Evolutionary conservation across 106 monocot genomes (phyloP), one percentile per base, ranked within the genome.

Genomic region (Allium fistulosum): DNA sequence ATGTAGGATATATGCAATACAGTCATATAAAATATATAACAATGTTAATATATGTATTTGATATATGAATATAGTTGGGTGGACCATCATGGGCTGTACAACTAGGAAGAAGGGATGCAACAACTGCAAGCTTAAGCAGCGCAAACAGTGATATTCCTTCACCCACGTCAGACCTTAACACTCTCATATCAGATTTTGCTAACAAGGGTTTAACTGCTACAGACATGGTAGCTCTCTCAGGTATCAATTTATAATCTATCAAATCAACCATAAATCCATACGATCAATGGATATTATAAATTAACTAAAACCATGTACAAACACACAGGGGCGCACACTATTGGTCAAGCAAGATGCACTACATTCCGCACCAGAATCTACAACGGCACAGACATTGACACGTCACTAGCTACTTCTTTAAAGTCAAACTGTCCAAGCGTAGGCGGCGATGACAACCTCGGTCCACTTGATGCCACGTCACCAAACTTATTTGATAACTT

Each of bases 21-120:
- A 37, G 2, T 5, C 37, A 0, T 37, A 2, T 4, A 37, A 37
- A 37, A 37, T 37, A 37, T 37, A 37, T 37, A 37, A 37, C 5
- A 5, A 37, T 37, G 37, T 37, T 22, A 22, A 37, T 5, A 37
- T 37, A 37, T 37, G 37, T 4, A 37, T 4, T 37, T 37, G 22
- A 22, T 22, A 22, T 22, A 37, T 37, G 37, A 37, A 2, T 27
- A 3, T 73, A 94, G 94, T 47, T 90, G 18, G 90, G 87, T 8
- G 94, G 94, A 0, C 90, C 94, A 49, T 73, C 68, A 45, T 94
- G 89, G 89, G 58, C 64, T 3, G 90, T 94, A 59, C 67, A 70
- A 28, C 48, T 94, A 9, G 94, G 94, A 59, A 81, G 94, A 17
- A 79, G 86, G 45, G 90, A 94, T 28, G 52, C 90, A 9, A 93